A percentile compares a stretch with the other conserved stretches of the same genome.
These are phyloP conservation scores for Tillandsia leiboldiana DNA, from an alignment of 176 grass and related monocot genomes.

Conservation along the genomic window DNA sequence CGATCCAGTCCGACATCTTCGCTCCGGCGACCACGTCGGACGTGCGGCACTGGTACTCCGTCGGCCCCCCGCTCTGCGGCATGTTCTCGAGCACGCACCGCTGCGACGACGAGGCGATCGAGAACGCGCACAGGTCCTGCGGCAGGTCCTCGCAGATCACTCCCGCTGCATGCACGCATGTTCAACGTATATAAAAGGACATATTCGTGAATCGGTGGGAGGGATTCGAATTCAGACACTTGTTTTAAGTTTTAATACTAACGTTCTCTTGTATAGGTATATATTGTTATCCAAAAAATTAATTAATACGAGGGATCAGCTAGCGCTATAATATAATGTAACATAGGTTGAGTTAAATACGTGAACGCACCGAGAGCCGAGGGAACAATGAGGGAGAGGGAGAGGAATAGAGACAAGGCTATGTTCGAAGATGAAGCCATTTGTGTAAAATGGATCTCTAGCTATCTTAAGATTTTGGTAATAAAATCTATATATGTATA, in stretches of 20 bases:
- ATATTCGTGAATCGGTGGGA: too few relatives aligned
- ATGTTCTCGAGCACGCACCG: conserved; percentile 51
- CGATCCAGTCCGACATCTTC: conserved; percentile 36
- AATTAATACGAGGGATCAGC: not conserved
- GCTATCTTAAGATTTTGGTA: not conserved
- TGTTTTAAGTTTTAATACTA: not conserved
- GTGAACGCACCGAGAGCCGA: conserved; percentile 5
- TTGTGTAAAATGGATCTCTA: not conserved
- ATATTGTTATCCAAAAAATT: not conserved
- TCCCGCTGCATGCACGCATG: not conserved
- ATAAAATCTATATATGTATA: too few relatives aligned
- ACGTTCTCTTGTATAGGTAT: not conserved
- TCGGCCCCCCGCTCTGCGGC: not conserved
- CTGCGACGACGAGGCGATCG: conserved; percentile 38
- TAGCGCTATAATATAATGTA: not conserved
- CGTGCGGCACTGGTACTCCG: conserved; percentile 28
- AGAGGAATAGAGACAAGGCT: conserved; percentile 16
- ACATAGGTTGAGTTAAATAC: not conserved
- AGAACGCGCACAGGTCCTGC: conserved; percentile 52
- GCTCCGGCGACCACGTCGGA: conserved; percentile 23
- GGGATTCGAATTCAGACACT: too few relatives aligned
- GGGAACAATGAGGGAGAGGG: conserved; percentile 1
- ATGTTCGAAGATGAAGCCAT: conserved; percentile 18
- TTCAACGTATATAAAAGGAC: not conserved
- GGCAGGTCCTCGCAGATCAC: conserved; percentile 65